phyloP scores from a whole-genome alignment of 2,329 filamentous ascomycete genomes.

The Aspergillus puulaauensis region DNA sequence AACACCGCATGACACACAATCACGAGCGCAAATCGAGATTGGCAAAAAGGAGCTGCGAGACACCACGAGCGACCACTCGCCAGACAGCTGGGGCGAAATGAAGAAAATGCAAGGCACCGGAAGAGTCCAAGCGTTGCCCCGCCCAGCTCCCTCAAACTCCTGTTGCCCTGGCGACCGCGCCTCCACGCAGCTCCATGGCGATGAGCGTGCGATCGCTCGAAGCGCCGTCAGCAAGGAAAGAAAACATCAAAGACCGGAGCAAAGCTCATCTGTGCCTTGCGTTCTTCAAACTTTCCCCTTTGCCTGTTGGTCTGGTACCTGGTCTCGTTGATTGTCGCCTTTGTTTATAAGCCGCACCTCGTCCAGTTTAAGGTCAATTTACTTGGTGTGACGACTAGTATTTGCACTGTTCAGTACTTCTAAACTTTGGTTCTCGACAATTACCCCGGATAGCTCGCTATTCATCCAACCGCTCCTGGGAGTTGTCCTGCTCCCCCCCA shows the following conservation, averaged over 20 bases:
- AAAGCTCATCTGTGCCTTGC: neutral
- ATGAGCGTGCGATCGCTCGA: slow-evolving; percentile 8
- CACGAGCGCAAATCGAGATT: neutral
- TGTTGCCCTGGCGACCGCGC: slow-evolving; percentile 17
- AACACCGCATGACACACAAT: neutral
- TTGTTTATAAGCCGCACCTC: slow-evolving; percentile 8
- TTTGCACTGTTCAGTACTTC: neutral
- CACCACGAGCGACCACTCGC: neutral
- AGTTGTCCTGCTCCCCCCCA: neutral
- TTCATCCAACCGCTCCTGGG: neutral
- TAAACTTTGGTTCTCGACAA: neutral
- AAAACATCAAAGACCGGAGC: neutral
- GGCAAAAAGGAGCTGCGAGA: neutral
- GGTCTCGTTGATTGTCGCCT: slow-evolving; percentile 3
- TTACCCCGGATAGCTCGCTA: neutral
- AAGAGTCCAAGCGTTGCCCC: slow-evolving; percentile 1
- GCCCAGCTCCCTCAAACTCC: slow-evolving; percentile 5
- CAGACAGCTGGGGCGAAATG: neutral
- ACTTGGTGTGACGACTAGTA: neutral
- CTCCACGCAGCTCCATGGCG: slow-evolving; percentile 10
- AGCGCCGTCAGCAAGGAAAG: slow-evolving; percentile 12
- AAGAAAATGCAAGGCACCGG: slow-evolving; percentile 10
- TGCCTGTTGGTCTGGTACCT: neutral
- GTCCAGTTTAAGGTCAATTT: neutral
- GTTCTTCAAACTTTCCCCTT: neutral